phyloP scores from a whole-genome alignment of 306 rosid genomes.

The Fragaria ananassa region DNA sequence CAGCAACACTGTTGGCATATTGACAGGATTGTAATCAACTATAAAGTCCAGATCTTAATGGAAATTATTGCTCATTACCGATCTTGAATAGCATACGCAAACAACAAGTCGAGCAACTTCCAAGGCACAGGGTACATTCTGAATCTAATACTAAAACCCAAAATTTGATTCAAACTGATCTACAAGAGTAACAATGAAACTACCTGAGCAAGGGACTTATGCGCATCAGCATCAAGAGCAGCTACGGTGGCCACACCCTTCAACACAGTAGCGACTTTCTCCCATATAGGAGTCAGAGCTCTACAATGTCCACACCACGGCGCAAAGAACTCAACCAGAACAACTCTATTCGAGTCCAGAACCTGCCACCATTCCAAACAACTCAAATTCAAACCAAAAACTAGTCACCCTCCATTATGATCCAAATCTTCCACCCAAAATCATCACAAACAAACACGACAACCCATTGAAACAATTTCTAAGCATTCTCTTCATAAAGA shows the following conservation, averaged over 20 bases:
- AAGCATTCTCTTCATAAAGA: not conserved
- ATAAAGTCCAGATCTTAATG: not conserved
- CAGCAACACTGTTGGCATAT: not conserved
- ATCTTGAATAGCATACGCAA: not conserved
- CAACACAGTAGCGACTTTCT: constrained; percentile 80
- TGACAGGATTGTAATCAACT: not conserved
- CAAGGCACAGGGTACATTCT: not conserved
- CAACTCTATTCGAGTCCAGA: constrained; percentile 83
- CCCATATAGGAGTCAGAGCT: constrained; percentile 92
- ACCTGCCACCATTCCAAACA: constrained; percentile 55
- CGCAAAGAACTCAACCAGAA: constrained; percentile 93
- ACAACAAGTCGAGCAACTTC: not conserved
- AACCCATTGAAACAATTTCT: not conserved
- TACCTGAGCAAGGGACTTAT: constrained; percentile 89
- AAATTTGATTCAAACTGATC: not conserved
- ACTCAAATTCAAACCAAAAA: constrained; percentile 8
- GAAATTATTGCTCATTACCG: not conserved
- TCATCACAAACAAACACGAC: not conserved
- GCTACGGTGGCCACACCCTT: constrained; percentile 94
- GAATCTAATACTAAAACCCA: not conserved
- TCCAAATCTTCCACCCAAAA: not conserved
- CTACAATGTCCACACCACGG: constrained; percentile 99
- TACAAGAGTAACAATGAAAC: constrained; percentile 6
- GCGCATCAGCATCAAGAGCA: constrained; percentile 95
- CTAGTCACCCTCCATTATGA: constrained; percentile 11